Percentiles rank a stretch among this genome's conserved stretches.
phyloP scores from a whole-genome alignment of 495 filamentous ascomycete genomes.

The Tuber brumale region DNA sequence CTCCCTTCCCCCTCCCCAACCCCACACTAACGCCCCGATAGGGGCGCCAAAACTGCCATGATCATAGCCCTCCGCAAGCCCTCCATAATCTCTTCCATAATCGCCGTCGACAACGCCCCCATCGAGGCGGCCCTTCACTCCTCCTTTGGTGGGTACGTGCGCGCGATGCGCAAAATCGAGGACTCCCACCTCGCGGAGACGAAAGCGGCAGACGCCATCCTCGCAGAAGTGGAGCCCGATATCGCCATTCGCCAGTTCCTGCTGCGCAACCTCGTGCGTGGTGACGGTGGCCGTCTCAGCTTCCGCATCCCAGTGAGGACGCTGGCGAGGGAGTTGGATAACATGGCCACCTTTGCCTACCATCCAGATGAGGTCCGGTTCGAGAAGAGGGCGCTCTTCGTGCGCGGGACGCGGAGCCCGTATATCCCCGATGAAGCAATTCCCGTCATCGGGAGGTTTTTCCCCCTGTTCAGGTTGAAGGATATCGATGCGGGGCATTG shows the following conservation, averaged over 20 bases:
- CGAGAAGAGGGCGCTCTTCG: constrained; percentile 69
- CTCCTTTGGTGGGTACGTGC: constrained; percentile 74
- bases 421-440: constrained; percentile 87
- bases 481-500: constrained; percentile 90
- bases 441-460: constrained; percentile 81
- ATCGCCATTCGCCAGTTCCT: constrained; percentile 82
- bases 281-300: constrained; percentile 43
- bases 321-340: constrained; percentile 53
- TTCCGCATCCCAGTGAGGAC: constrained; percentile 59
- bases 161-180: constrained; percentile 79
- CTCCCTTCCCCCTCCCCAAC: neutral
- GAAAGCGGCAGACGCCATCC: constrained; percentile 71
- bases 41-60: constrained; percentile 96
- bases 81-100: constrained; percentile 57
- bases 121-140: constrained; percentile 65
- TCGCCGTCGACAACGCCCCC: constrained; percentile 91
- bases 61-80: constrained; percentile 67
- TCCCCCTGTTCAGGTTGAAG: constrained; percentile 68
- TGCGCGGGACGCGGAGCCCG: constrained; percentile 72
- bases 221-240: constrained; percentile 69
- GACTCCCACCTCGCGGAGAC: constrained; percentile 57
- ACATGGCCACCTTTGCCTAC: constrained; percentile 84
- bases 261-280: constrained; percentile 72
- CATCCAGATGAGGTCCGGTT: constrained; percentile 57
- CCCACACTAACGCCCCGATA: constrained; percentile 36